Evolutionary conservation across 2,329 filamentous ascomycete genomes (phyloP), one percentile per base, ranked within the genome.

Genomic region (Alternaria ethzedia): DNA sequence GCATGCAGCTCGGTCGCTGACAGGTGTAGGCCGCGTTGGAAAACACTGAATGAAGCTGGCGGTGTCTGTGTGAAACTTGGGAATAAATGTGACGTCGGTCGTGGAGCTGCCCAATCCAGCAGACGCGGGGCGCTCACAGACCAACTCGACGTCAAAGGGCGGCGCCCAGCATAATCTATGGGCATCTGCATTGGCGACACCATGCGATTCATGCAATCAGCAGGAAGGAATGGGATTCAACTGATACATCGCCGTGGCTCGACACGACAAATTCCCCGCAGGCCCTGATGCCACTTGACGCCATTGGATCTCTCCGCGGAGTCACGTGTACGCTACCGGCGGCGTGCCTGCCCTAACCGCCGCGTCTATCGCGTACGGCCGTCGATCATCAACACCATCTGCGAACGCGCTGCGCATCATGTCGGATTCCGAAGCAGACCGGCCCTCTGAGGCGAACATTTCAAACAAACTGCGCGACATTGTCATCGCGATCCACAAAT

Each of bases 401-500:
- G 3, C n/a, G 36, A 62, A 58, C 51, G 36, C 54, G 26, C 55
- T 13, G 25, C 70, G 51, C 59, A 69, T 15, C 65, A 80, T 80
- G 75, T 80, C 79, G 10, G 73, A 74, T 47, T 70, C 73, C 9
- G 75, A 76, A 17, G 55, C 57, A 46, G 60, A 65, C 25, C 32
- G 73, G 13, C 82, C 78, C 10, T 74, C 79, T 12, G 78, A 83
- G 55, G 69, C 68, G 5, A 66, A 70, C 9, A 79, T 86, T 56
- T 75, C 82, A 46, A 66, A 73, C 52, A 79, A 78, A 25, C 72
- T 86, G 12, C 79, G 78, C 60, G 72, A 81, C 61, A 75, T 80
- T 26, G 82, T 85, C 41, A 73, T 78, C 49, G 69, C 76, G 4
- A 73, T 82, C 12, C 74, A 82, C 71, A 80, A 80, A 56, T 68